These are phyloP conservation scores for Trichoderma atrobrunneum DNA, from an alignment of 2,329 filamentous ascomycete genomes.

Conservation along the genomic window DNA sequence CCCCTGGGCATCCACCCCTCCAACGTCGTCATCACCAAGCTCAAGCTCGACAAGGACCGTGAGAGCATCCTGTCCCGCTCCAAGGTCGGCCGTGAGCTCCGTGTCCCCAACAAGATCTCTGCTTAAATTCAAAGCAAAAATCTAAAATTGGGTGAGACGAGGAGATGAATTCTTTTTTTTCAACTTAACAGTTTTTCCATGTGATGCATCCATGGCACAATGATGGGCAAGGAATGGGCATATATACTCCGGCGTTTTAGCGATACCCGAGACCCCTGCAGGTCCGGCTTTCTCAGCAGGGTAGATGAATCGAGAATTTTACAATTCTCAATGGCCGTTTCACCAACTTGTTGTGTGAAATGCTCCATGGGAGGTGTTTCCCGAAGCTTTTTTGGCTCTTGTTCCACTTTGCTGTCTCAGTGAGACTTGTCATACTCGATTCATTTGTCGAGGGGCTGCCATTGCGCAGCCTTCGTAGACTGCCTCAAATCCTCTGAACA, in stretches of 20 bases:
- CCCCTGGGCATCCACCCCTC: constrained; percentile 92
- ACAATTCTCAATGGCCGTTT: constrained; percentile 69
- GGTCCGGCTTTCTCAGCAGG: constrained; percentile 35
- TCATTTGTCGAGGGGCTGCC: constrained; percentile 13
- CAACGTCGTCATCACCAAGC: constrained; percentile 97
- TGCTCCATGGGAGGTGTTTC: constrained; percentile 74
- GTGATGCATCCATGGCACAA: constrained; percentile 24
- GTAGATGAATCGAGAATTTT: constrained; percentile 45
- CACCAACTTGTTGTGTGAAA: constrained; percentile 59
- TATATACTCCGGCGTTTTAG: constrained; percentile 39
- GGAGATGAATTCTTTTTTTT: constrained; percentile 17
- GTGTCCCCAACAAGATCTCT: constrained; percentile 68
- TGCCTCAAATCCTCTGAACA: not conserved
- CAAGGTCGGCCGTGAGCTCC: constrained; percentile 73
- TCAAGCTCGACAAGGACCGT: constrained; percentile 96
- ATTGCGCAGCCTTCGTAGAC: constrained; percentile 2
- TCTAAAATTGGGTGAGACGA: constrained; percentile 22
- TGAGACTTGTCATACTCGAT: constrained; percentile 18
- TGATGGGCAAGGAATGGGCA: constrained; percentile 34
- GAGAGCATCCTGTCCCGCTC: constrained; percentile 85
- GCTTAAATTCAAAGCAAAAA: constrained; percentile 31
- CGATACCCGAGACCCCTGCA: constrained; percentile 30
- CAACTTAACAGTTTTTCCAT: constrained; percentile 14
- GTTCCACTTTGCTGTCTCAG: constrained; percentile 8
- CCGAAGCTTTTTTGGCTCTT: constrained; percentile 50